Conservation (phyloP, 495 filamentous ascomycete genomes). For the Neurospora sp. region DNA sequence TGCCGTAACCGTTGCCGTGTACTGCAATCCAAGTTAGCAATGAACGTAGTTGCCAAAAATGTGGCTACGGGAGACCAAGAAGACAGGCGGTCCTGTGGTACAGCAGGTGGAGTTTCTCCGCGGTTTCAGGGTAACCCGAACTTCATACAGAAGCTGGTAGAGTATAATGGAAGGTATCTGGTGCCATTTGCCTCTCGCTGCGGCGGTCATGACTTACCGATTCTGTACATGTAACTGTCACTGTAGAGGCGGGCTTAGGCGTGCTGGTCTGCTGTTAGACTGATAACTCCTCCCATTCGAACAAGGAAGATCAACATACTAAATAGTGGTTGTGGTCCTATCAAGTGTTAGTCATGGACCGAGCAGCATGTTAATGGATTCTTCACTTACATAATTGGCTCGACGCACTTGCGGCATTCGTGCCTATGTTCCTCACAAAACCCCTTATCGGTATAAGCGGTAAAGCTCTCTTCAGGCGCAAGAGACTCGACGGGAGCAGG, state of each 20-base stretch:
- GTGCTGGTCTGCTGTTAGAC: not conserved
- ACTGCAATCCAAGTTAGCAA: not conserved
- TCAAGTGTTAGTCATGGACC: not conserved
- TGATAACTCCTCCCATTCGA: not conserved
- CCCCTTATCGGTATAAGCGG: not conserved
- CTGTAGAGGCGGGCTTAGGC: not conserved
- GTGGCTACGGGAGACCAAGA: not conserved
- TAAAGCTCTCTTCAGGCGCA: not conserved
- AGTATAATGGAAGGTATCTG: not conserved
- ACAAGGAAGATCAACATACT: not conserved
- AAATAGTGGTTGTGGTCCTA: not conserved
- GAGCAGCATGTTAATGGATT: not conserved
- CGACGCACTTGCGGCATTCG: not conserved
- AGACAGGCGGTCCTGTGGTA: not conserved
- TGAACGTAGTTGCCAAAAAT: not conserved
- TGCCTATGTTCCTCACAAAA: not conserved
- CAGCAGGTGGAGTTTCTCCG: not conserved
- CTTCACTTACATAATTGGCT: not conserved
- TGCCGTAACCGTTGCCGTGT: not conserved
- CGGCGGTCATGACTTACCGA: not conserved
- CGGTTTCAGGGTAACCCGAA: not conserved
- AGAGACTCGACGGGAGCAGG: not conserved
- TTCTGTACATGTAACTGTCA: slow-evolving; percentile 2
- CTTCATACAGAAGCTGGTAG: not conserved
- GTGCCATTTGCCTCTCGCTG: not conserved